Evolutionary conservation across 352 stramenopile genomes (phyloP).

Genomic region (Phytophthora idaei): DNA sequence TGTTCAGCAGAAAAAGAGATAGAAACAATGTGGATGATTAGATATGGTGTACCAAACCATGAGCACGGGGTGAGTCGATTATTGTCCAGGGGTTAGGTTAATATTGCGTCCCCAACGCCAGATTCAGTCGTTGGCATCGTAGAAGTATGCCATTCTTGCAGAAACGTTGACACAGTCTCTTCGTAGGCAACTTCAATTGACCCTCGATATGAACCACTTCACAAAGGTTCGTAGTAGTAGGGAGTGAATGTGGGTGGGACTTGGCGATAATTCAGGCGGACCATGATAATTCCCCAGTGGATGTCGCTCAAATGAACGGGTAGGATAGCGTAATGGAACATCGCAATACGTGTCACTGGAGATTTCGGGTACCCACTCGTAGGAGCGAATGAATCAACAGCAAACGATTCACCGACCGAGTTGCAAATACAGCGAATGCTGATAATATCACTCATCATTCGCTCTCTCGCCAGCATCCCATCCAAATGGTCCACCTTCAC

Average conservation of each 20-base stretch:
- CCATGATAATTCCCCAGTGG: background rate
- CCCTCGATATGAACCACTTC: background rate
- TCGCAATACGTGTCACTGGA: background rate
- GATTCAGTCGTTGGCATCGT: no score
- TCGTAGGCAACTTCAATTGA: background rate
- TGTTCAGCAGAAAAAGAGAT: no score
- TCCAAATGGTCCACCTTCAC: background rate
- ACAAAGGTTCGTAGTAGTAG: background rate
- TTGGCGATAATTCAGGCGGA: background rate
- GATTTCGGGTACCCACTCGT: background rate
- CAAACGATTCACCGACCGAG: background rate
- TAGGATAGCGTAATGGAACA: background rate
- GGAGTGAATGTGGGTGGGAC: background rate
- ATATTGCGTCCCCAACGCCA: slow-evolving; percentile 2
- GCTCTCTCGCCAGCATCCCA: background rate
- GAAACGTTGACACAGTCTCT: background rate
- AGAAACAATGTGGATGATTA: no score
- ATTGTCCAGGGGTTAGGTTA: no score
- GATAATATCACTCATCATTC: background rate
- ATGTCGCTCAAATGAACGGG: background rate
- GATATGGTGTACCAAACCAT: no score
- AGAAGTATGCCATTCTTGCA: background rate
- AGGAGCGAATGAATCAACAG: background rate
- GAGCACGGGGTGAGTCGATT: no score
- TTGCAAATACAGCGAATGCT: background rate